A percentile compares a stretch with the other conserved stretches of the same genome.
phyloP scores from a whole-genome alignment of 176 grass and related monocot genomes.

The Thinopyrum elongatum region DNA sequence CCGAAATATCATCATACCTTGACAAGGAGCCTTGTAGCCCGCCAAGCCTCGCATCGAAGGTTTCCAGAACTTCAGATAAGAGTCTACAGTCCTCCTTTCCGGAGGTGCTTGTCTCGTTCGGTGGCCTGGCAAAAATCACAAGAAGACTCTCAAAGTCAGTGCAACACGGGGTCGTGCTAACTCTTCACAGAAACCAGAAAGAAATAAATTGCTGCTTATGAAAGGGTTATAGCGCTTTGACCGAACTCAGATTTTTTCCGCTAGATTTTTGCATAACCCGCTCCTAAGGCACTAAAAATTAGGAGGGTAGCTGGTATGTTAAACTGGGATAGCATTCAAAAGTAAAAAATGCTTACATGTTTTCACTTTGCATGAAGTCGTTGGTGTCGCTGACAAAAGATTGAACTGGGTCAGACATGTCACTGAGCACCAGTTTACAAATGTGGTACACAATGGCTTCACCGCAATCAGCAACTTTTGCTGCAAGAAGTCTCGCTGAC shows the following conservation, averaged over 20 bases:
- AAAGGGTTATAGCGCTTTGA: neutral
- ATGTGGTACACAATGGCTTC: constrained; percentile 38
- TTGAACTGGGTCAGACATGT: neutral
- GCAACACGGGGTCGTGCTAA: neutral
- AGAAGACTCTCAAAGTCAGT: constrained; percentile 10
- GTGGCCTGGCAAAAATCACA: constrained; percentile 36
- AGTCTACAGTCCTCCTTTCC: constrained; percentile 19
- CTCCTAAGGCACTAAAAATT: neutral
- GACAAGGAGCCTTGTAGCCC: constrained; percentile 35
- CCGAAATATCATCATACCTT: constrained; percentile 28
- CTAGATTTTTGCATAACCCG: constrained; percentile 14
- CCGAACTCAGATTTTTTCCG: neutral
- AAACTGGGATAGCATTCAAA: neutral
- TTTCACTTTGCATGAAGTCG: neutral
- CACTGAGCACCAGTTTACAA: constrained; percentile 32
- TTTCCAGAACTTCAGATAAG: constrained; percentile 37
- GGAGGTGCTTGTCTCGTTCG: constrained; percentile 17
- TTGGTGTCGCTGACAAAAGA: constrained; percentile 9
- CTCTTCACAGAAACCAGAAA: neutral
- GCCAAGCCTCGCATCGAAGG: constrained; percentile 9
- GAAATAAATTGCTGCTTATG: constrained; percentile 12
- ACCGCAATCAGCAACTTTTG: constrained; percentile 13
- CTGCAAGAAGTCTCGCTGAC: constrained; percentile 30
- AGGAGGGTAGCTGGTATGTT: neutral
- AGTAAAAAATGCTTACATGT: constrained; percentile 22